These are phyloP conservation scores for Rhizophlyctis rosea DNA, from an alignment of 192 early-diverging fungal species.

Conservation along the genomic window DNA sequence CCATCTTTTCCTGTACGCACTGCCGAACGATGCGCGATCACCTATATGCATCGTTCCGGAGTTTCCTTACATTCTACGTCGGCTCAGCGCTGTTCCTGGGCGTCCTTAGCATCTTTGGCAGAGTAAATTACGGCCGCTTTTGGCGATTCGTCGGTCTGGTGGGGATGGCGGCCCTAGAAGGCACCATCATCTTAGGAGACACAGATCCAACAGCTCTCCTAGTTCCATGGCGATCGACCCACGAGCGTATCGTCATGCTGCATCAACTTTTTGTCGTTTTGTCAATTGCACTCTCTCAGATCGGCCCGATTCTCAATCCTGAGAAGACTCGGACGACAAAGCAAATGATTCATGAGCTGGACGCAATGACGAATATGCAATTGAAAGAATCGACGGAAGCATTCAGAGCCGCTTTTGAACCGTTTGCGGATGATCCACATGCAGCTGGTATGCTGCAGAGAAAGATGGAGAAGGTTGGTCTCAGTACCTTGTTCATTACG, in stretches of 20 bases:
- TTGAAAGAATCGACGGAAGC: conserved; percentile 17
- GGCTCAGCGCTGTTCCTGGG: conserved; percentile 24
- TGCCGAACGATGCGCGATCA: conserved; percentile 45
- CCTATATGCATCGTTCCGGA: conserved; percentile 14
- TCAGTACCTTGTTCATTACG: not conserved
- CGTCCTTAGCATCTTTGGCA: conserved; percentile 38
- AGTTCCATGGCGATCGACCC: conserved; percentile 37
- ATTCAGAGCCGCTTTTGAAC: conserved; percentile 31
- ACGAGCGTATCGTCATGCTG: conserved; percentile 40
- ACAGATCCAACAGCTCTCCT: conserved; percentile 7
- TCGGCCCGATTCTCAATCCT: conserved; percentile 47
- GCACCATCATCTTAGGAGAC: conserved; percentile 15
- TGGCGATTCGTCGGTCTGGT: conserved; percentile 40
- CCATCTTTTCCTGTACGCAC: conserved; percentile 23
- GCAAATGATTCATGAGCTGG: conserved; percentile 29
- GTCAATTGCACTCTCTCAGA: conserved; percentile 40
- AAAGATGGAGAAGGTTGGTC: conserved; percentile 39
- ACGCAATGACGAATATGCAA: conserved; percentile 38
- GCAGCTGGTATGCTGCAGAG: conserved; percentile 24
- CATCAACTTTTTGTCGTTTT: conserved; percentile 43
- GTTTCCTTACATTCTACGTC: conserved; percentile 32
- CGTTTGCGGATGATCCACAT: conserved; percentile 29
- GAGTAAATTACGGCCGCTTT: conserved; percentile 38
- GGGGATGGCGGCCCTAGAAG: conserved; percentile 31
- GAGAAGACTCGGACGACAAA: conserved; percentile 4